Evolutionary conservation across 345 rosid genomes (phyloP).

Genomic region (Citrus hindsii): DNA sequence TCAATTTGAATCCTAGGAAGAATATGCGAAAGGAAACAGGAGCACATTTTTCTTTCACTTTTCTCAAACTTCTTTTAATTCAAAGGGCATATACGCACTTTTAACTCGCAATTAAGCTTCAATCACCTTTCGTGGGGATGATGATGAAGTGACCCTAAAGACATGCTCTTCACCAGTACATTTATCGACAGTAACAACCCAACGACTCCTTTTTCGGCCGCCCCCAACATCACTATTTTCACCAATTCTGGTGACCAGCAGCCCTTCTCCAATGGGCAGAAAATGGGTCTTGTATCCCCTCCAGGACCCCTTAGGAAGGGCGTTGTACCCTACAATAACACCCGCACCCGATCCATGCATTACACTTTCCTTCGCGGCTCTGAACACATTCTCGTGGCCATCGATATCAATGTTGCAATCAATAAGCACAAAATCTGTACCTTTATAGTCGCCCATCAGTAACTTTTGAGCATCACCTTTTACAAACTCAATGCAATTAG

Average conservation of each 20-base stretch:
- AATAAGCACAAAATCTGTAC: constrained; percentile 41
- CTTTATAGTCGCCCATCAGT: constrained; percentile 18
- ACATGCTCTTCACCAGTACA: constrained; percentile 59
- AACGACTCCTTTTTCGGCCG: constrained; percentile 31
- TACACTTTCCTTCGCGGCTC: constrained; percentile 22
- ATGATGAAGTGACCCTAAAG: constrained; percentile 32
- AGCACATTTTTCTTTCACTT: background rate
- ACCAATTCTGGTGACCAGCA: constrained; percentile 28
- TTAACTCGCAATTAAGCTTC: background rate
- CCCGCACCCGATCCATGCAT: constrained; percentile 18
- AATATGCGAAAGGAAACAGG: background rate
- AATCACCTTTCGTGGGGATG: constrained; percentile 6
- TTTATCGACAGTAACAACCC: constrained; percentile 45
- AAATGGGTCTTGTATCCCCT: constrained; percentile 28
- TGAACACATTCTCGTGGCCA: constrained; percentile 15
- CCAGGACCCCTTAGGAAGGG: constrained; percentile 26
- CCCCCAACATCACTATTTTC: background rate
- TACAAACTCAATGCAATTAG: constrained; percentile 24
- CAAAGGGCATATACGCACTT: background rate
- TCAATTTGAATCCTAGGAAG: background rate
- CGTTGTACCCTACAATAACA: constrained; percentile 46
- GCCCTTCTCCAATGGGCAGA: constrained; percentile 53
- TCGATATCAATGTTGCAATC: constrained; percentile 36
- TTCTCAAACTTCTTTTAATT: background rate
- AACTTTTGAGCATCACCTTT: constrained; percentile 34